These are phyloP conservation scores for Rachicladosporium sp. DNA, from an alignment of 2,329 filamentous ascomycete species.

Conservation along the genomic window DNA sequence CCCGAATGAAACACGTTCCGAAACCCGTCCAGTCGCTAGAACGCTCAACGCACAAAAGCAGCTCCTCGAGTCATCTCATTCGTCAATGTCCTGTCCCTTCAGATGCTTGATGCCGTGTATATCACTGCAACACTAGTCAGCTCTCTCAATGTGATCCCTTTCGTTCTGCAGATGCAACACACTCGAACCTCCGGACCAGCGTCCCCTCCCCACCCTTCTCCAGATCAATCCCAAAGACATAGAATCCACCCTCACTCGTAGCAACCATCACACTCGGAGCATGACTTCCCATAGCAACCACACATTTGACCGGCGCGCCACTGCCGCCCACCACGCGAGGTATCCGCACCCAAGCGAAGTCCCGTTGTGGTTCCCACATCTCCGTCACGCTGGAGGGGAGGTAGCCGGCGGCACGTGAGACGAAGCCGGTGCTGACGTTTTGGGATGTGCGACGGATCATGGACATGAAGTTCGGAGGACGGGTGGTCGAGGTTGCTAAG, in stretches of 20 bases:
- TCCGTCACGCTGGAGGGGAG: conserved; percentile 87
- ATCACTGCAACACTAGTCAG: conserved; percentile 13
- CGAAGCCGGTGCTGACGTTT: conserved; percentile 79
- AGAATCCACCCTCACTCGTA: conserved; percentile 89
- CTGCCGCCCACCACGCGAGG: conserved; percentile 43
- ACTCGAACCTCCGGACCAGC: conserved; percentile 87
- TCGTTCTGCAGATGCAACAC: conserved; percentile 30
- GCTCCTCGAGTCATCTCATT: conserved; percentile 7
- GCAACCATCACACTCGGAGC: conserved; percentile 97
- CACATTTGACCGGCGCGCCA: conserved; percentile 56
- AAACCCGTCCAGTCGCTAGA: conserved; percentile 11
- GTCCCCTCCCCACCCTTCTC: conserved; percentile 89
- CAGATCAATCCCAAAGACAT: conserved; percentile 89
- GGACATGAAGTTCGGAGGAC: conserved; percentile 65
- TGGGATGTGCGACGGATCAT: conserved; percentile 92
- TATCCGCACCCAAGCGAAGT: conserved; percentile 94
- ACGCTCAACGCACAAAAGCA: conserved; percentile 8
- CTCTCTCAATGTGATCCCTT: neutral
- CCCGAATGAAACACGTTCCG: too few species aligned
- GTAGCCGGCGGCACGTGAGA: conserved; percentile 81
- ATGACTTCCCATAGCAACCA: conserved; percentile 91
- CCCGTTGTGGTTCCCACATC: conserved; percentile 90
- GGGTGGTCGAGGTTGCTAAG: conserved; percentile 15
- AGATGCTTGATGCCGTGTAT: conserved; percentile 20
- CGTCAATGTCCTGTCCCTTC: conserved; percentile 16